These are phyloP conservation scores for Amanita pseudoporphyria DNA, from an alignment of 768 basidiomycete genomes.

Conservation along the genomic window DNA sequence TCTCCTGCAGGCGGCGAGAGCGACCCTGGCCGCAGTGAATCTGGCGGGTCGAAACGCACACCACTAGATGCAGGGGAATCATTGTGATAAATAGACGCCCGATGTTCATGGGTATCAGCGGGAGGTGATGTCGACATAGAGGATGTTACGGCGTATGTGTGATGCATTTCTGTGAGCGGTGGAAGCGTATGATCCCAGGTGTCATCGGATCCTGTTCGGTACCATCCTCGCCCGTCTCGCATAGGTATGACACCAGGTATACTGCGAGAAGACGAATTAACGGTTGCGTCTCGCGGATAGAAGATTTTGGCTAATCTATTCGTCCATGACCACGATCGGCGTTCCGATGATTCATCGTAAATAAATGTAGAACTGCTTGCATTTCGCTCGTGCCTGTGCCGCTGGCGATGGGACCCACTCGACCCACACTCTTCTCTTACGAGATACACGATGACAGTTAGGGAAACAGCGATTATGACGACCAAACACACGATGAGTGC, in stretches of 20 bases:
- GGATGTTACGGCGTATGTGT: neutral
- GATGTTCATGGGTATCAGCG: conserved; percentile 2
- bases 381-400: neutral
- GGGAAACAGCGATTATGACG: neutral
- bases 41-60: conserved; percentile 19
- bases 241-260: neutral
- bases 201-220: conserved; percentile 37
- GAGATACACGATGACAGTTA: conserved; percentile 1
- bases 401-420: neutral
- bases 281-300: neutral
- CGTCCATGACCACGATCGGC: neutral
- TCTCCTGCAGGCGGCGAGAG: conserved; percentile 10
- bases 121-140: conserved; percentile 3
- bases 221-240: conserved; percentile 34
- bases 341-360: neutral
- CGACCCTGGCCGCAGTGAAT: conserved; percentile 2
- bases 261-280: neutral
- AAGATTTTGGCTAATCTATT: neutral
- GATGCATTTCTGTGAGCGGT: neutral
- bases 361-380: neutral
- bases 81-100: conserved; percentile 10
- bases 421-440: neutral
- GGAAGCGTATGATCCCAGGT: conserved; percentile 30
- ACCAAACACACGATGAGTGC: conserved; percentile 2
- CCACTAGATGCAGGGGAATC: conserved; percentile 16